Evolutionary conservation across 176 grass and related monocot genomes (phyloP), one percentile per base, ranked within the genome.

Genomic region (Avena eriantha): DNA sequence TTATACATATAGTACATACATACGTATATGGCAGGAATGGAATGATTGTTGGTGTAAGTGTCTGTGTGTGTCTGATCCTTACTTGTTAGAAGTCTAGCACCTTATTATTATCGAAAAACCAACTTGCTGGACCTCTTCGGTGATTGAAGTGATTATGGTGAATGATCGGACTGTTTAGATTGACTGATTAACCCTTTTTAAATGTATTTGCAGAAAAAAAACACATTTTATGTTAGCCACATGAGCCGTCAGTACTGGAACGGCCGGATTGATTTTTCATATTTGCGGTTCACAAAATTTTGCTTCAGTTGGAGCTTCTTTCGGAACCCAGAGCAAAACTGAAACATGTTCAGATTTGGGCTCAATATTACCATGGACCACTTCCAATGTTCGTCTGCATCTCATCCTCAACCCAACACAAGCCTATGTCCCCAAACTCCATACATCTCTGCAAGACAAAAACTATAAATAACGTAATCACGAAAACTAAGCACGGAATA

Each of bases 11-110:
- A 41, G 35, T 80, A 80, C 79, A 41, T 43, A 69, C 9, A 51
- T 51, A 13, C 31, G 14, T 35, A 84, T n/a, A 79, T 89, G 84
- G 75, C 54, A 79, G 45, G 66, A 80, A 66, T 66, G 67, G 31
- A 73, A 84, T 23, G 55, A 26, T 69, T 12, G 4, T 67, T 67
- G 64, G 4, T 39, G 36, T 39, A n/a, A n/a, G 59, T 63, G 59
- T 19, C 10, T 63, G 0, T 63, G 26, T n/a, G n/a, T n/a, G n/a
- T n/a, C n/a, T n/a, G n/a, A n/a, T n/a, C n/a, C n/a, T n/a, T n/a
- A 66, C 26, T 22, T 58, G 56, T 56, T 56, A 56, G n/a, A n/a
- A n/a, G n/a, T n/a, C n/a, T n/a, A n/a, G 4, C 51, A 18, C 51
- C 51, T 47, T 47, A 47, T 41, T 39, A 39, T 39, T 41, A 41